Percentiles rank a stretch among this genome's conserved stretches.
Conservation (phyloP, 331 rosid species). For the Rhamnella rubrinervis region DNA sequence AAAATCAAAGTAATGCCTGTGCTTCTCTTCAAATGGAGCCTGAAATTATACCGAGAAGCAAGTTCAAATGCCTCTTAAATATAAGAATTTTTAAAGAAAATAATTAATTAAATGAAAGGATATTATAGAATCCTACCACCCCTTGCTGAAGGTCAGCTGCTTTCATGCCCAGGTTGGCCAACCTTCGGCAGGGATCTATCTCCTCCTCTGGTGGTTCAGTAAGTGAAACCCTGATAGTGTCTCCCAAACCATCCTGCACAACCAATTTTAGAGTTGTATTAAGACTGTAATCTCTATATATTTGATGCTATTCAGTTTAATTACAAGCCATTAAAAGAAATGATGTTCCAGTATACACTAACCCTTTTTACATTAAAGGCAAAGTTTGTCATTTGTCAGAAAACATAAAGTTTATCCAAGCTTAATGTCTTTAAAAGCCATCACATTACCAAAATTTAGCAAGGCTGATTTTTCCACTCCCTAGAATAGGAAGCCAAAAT, state of each 20-base stretch:
- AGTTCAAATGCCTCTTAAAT: constrained; percentile 19
- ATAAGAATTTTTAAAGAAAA: constrained; percentile 11
- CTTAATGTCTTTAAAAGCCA: constrained; percentile 7
- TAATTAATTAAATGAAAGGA: constrained; percentile 13
- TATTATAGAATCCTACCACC: constrained; percentile 67
- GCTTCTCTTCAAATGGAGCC: constrained; percentile 93
- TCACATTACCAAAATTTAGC: neutral
- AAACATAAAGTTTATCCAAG: neutral
- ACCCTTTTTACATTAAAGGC: neutral
- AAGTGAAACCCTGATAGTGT: constrained; percentile 96
- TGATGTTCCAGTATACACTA: neutral
- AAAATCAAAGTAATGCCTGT: constrained; percentile 89
- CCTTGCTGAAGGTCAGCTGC: constrained; percentile 84
- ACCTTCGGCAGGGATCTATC: constrained; percentile 90
- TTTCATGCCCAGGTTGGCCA: constrained; percentile 90
- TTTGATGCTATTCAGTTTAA: neutral
- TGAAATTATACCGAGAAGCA: constrained; percentile 33
- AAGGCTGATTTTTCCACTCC: neutral
- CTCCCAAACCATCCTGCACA: constrained; percentile 94
- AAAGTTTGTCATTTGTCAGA: neutral
- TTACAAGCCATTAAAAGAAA: neutral
- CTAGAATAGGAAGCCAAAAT: constrained; percentile 5
- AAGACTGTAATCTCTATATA: neutral
- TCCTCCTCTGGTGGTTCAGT: constrained; percentile 99
- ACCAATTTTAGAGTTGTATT: constrained; percentile 7